Base-by-base conservation (phyloP, 345 rosid genomes). In the Streptanthus diversifolius region DNA sequence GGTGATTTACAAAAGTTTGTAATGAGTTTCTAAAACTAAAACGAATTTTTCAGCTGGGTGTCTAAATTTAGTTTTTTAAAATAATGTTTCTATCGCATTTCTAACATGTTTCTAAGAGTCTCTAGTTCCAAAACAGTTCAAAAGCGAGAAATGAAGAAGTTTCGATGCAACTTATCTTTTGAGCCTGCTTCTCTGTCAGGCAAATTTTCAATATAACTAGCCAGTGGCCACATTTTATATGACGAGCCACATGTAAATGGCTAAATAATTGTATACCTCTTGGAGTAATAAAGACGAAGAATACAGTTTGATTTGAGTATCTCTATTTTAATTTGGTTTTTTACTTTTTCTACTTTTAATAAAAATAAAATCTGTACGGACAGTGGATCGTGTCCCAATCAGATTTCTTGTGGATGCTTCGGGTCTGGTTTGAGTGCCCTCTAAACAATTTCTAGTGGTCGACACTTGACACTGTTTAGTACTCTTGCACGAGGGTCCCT, bases 311-410 rank as follows among this genome's bases (percentile, higher is more conserved):
- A 13, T 43, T 45, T 15, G 68, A 27, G 54, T 44, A 10, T 47
- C 8, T 15, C 48, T 48, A 18, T 45, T 47, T 47, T 48, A 10
- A 10, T 48, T 47, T 47, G 19, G 17, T 47, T 51, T 14, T 51
- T 51, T 9, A 7, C 36, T 33, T 33, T 48, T 24, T 22, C 56
- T 5, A 13, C 12, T 36, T 65, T 51, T 39, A 27, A 18, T 40
- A 40, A 3, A 53, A 14, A n/a, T 15, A 24, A 71, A 61, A 30
- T n/a, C 18, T 53, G 70, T 41, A 72, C 70, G 77, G 70, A 72
- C 37, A 63, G 47, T 43, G 12, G 55, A 64, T 21, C 65, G 48
- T 64, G 77, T 41, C 32, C 76, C 70, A 72, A 61, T 72, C 63
- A 63, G 45, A 52, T 61, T 61, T 61, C 22, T 25, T 37, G 32